Percentiles rank a stretch among this genome's conserved stretches.
These are phyloP conservation scores for Botrytis porri DNA, from an alignment of 2,329 filamentous ascomycete species.

Conservation along the genomic window DNA sequence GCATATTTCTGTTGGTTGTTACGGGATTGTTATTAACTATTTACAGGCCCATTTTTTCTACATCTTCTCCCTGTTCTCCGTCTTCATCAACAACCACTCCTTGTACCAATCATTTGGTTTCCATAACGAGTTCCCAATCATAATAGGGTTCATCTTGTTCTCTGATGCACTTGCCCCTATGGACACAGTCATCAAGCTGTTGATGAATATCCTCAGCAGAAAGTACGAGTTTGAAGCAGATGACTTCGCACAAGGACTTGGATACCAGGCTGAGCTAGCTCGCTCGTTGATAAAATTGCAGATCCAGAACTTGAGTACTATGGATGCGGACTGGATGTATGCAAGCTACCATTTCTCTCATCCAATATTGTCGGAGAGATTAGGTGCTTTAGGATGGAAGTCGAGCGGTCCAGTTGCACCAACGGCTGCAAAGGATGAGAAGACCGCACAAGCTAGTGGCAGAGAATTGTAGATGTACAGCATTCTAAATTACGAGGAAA, in stretches of 20 bases:
- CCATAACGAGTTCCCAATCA: conserved; percentile 75
- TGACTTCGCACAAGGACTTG: conserved; percentile 79
- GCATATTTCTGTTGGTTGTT: neutral
- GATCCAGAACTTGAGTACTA: conserved; percentile 95
- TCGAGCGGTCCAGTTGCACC: conserved; percentile 45
- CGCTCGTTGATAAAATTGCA: conserved; percentile 93
- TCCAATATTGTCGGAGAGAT: conserved; percentile 88
- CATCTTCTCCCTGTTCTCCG: conserved; percentile 92
- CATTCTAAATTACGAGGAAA: neutral
- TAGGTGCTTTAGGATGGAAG: conserved; percentile 86
- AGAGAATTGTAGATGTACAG: conserved; percentile 62
- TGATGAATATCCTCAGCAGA: conserved; percentile 94
- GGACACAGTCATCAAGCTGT: conserved; percentile 88
- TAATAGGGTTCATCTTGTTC: conserved; percentile 96
- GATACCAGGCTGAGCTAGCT: conserved; percentile 80
- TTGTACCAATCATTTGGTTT: conserved; percentile 93
- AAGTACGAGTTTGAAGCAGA: conserved; percentile 97
- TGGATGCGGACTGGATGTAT: conserved; percentile 99
- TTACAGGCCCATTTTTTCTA: conserved; percentile 86
- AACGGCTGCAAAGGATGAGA: conserved; percentile 38
- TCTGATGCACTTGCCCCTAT: conserved; percentile 93
- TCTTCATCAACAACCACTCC: conserved; percentile 93
- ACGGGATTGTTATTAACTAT: conserved; percentile 34
- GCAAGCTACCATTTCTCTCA: conserved; percentile 98
- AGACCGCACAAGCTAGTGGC: conserved; percentile 67